Percentiles rank a stretch among this genome's conserved stretches.
Conservation (phyloP, 331 rosid genomes). For the Quercus tomentella region DNA sequence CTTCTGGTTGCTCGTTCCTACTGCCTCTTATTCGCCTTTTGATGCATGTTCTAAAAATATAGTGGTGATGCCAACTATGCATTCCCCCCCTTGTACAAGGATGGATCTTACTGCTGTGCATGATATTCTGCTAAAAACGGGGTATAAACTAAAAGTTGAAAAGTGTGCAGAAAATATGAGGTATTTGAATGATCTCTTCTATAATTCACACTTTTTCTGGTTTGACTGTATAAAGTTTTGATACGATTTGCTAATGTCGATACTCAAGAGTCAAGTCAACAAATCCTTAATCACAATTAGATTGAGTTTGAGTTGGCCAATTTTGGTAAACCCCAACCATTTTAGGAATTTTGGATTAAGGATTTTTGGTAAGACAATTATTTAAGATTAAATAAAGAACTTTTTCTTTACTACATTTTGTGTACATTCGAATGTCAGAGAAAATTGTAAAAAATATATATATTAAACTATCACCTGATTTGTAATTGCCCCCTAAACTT, state of each 20-base stretch:
- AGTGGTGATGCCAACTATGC: slow-evolving; percentile 75
- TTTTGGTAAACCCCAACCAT: background rate
- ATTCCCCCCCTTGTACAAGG: slow-evolving; percentile 78
- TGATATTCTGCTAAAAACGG: slow-evolving; percentile 84
- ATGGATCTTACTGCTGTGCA: slow-evolving; percentile 86
- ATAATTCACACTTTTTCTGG: background rate
- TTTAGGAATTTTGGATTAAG: background rate
- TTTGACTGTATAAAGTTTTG: background rate
- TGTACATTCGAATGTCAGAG: too few species aligned
- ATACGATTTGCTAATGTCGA: background rate
- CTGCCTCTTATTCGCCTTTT: background rate
- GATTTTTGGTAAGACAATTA: background rate
- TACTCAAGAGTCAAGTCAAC: too few species aligned
- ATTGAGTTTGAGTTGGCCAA: too few species aligned
- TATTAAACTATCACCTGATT: too few species aligned
- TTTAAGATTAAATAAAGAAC: background rate
- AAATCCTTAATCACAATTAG: too few species aligned
- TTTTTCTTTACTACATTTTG: too few species aligned
- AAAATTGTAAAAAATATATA: too few species aligned
- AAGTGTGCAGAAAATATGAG: slow-evolving; percentile 94
- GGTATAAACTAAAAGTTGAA: slow-evolving; percentile 69
- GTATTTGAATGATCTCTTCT: slow-evolving; percentile 20
- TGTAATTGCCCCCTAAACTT: too few species aligned
- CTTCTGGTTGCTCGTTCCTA: background rate
- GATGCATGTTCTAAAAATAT: slow-evolving; percentile 33